phyloP scores from a whole-genome alignment of 2,329 filamentous ascomycete species.

The Bipolaris zeicola region DNA sequence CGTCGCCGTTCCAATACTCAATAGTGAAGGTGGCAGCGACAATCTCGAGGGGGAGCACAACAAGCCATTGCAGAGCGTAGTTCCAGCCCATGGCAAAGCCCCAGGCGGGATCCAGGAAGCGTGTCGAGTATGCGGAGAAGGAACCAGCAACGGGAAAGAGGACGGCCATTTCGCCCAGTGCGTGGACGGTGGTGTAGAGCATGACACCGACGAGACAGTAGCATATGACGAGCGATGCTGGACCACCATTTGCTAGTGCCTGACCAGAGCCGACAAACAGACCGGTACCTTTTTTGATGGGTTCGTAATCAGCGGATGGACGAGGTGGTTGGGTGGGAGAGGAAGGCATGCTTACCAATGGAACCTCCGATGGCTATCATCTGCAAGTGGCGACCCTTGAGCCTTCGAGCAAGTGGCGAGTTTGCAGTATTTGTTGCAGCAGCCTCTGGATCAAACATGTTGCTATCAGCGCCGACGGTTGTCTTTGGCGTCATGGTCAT shows the following conservation, averaged over 20 bases:
- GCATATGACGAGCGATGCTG: conserved; percentile 43
- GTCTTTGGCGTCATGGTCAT: conserved; percentile 56
- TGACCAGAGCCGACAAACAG: conserved; percentile 78
- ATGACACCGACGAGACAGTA: conserved; percentile 75
- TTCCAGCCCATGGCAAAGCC: conserved; percentile 97
- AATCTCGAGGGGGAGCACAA: conserved; percentile 82
- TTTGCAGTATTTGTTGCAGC: conserved; percentile 69
- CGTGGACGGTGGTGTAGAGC: conserved; percentile 91
- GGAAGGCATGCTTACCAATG: conserved; percentile 57
- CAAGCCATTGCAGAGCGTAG: conserved; percentile 86
- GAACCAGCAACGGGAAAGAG: conserved; percentile 89
- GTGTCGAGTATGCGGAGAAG: conserved; percentile 88
- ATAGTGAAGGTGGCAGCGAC: conserved; percentile 86
- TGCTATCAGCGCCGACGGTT: conserved; percentile 58
- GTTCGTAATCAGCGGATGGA: conserved; percentile 19
- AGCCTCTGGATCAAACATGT: conserved; percentile 66
- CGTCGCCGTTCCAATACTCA: conserved; percentile 71
- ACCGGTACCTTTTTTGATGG: conserved; percentile 54
- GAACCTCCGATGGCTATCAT: conserved; percentile 98
- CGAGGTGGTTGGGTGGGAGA: conserved; percentile 7
- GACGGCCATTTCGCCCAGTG: conserved; percentile 88
- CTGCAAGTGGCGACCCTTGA: conserved; percentile 70
- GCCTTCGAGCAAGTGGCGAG: conserved; percentile 71
- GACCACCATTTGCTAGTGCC: conserved; percentile 48
- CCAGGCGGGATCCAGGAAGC: conserved; percentile 93